Evolutionary conservation across 805 yeast genomes (phyloP), one percentile per base, ranked within the genome.

Genomic region (Ogataea henricii): DNA sequence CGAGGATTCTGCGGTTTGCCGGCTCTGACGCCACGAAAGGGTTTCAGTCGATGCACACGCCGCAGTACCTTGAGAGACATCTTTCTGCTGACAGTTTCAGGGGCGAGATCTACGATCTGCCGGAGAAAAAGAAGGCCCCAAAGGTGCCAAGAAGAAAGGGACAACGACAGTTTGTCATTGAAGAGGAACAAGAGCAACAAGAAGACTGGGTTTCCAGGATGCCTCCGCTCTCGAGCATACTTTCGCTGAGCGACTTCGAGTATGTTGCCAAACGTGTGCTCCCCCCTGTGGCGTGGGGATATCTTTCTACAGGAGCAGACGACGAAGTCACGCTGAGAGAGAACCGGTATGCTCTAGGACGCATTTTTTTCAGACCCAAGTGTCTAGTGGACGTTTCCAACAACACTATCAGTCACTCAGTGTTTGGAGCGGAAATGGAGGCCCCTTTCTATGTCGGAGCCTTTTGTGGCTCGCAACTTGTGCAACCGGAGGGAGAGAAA

Each of bases 371-470:
- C 73, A 81, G 87, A 51, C 97, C 98, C 9, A 72, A 77, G 47
- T 76, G 90, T 22, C 69, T 91, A 43, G 85, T 89, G 6, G 89
- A 92, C 65, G 96, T 90, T 9, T 60, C 73, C 2, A 62, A 75
- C n/a, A 76, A 85, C 34, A 86, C 83, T 55, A 62, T 78, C 26
- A 62, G 79, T 2, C 82, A 92, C 3, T 72, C 78, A 4, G 78
- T 90, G 77, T 69, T 90, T 22, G 96, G 96, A 10, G 61, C 76
- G 20, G 67, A 72, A 30, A 69, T 78, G 4, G 71, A 77, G 14
- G 85, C 82, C 5, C 97, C 98, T 5, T 88, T 91, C 64, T 91
- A 89, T 61, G 80, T 85, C 47, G 79, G 94, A n/a, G 96, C 97
- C 0, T 87, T 96, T 16, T 96, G 96, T 0, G 77, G 90, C 41